Conservation (phyloP, 805 yeast genomes). For the Kuraishia floccosa region DNA sequence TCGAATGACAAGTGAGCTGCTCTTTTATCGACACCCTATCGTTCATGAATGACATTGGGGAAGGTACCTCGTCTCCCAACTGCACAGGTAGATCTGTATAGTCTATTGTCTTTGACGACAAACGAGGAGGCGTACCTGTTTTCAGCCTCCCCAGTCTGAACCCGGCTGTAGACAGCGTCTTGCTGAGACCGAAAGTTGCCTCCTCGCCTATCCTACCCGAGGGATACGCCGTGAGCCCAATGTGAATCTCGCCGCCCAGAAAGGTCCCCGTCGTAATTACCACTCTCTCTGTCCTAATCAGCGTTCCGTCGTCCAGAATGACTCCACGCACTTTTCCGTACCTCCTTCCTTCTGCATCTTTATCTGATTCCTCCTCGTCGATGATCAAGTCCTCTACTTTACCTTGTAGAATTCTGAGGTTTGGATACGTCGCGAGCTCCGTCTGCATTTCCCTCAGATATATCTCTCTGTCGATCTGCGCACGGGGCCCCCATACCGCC, state of each 20-base stretch:
- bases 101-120: conserved; percentile 62
- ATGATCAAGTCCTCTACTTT: conserved; percentile 80
- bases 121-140: conserved; percentile 95
- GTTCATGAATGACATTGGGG: conserved; percentile 83
- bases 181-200: conserved; percentile 82
- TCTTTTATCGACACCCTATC: conserved; percentile 48
- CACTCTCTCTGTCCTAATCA: conserved; percentile 53
- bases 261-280: conserved; percentile 95
- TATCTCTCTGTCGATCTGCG: conserved; percentile 83
- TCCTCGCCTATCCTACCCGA: conserved; percentile 92
- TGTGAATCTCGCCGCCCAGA: conserved; percentile 87
- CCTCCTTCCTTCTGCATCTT: conserved; percentile 24
- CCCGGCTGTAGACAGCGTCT: conserved; percentile 66
- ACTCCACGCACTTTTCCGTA: conserved; percentile 56
- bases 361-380: conserved; percentile 19
- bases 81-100: conserved; percentile 55
- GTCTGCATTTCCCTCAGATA: conserved; percentile 74
- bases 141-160: conserved; percentile 82
- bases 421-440: conserved; percentile 41
- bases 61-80: conserved; percentile 74
- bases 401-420: conserved; percentile 54
- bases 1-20: conserved; percentile 64
- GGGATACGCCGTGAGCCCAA: conserved; percentile 71
- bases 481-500: conserved; percentile 98
- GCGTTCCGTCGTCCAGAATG: conserved; percentile 52